A percentile compares a stretch with the other conserved stretches of the same genome.
Evolutionary conservation across 2,329 filamentous ascomycete species (phyloP).

Genomic region (Blumeriella jaapii): DNA sequence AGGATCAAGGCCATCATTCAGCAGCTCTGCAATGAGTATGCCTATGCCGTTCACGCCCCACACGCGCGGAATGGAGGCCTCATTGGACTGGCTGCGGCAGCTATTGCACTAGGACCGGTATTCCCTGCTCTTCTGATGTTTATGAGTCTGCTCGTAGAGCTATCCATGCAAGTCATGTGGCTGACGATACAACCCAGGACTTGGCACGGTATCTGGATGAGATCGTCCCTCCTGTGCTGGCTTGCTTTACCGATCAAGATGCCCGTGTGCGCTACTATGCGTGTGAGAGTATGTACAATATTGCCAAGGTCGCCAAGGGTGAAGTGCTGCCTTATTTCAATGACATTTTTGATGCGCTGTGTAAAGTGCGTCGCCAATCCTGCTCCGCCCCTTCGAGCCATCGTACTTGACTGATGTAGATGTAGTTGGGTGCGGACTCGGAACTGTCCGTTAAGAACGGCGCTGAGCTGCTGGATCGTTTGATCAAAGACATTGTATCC

Average conservation of each 20-base stretch:
- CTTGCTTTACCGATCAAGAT: slow-evolving; percentile 97
- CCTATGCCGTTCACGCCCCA: slow-evolving; percentile 92
- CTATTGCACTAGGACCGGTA: slow-evolving; percentile 87
- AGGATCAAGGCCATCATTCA: slow-evolving; percentile 81
- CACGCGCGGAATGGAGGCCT: slow-evolving; percentile 93
- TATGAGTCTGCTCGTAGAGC: slow-evolving; percentile 1
- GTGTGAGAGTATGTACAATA: slow-evolving; percentile 99
- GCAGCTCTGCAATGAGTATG: slow-evolving; percentile 94
- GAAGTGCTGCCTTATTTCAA: slow-evolving; percentile 97
- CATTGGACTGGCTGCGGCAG: slow-evolving; percentile 88
- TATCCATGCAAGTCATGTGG: slow-evolving; percentile 2
- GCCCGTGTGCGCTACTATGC: slow-evolving; percentile 94
- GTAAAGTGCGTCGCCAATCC: slow-evolving; percentile 59
- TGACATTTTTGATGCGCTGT: slow-evolving; percentile 92
- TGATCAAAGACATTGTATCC: slow-evolving; percentile 92
- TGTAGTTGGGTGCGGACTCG: slow-evolving; percentile 81
- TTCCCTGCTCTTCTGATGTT: too few relatives aligned
- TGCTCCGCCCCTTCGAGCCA: background rate
- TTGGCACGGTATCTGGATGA: slow-evolving; percentile 83
- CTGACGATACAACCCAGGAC: slow-evolving; percentile 44
- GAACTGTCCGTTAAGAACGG: slow-evolving; percentile 98
- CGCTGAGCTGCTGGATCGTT: slow-evolving; percentile 83
- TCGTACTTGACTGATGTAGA: slow-evolving; percentile 5
- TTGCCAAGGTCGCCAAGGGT: slow-evolving; percentile 96
- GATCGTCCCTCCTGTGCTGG: slow-evolving; percentile 91